A percentile compares a stretch with the other conserved stretches of the same genome.
Evolutionary conservation across 352 stramenopile species (phyloP).

Genomic region (Aphanomyces euteiches): DNA sequence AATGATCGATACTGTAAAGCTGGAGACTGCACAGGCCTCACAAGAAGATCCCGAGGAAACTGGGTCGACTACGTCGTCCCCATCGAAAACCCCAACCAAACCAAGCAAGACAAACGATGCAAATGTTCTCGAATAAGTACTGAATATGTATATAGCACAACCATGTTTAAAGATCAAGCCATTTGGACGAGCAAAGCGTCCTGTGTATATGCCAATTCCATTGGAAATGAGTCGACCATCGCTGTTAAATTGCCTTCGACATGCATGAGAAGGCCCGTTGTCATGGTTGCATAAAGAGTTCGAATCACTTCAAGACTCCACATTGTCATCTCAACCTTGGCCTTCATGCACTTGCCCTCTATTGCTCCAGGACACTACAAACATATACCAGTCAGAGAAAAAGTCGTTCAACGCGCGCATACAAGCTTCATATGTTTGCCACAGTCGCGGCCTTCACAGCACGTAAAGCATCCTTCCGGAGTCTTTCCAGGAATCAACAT

Average conservation of each 20-base stretch:
- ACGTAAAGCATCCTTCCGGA: slow-evolving; percentile 60
- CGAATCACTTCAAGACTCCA: slow-evolving; percentile 72
- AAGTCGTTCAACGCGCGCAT: not conserved
- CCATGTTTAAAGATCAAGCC: slow-evolving; percentile 19
- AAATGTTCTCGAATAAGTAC: not conserved
- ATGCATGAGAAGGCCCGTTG: slow-evolving; percentile 67
- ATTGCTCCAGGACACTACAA: slow-evolving; percentile 47
- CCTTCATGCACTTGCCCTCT: slow-evolving; percentile 59
- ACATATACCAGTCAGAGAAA: not conserved
- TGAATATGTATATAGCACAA: slow-evolving; percentile 1
- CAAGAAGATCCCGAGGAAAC: not conserved
- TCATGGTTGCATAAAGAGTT: slow-evolving; percentile 66
- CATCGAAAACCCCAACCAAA: not conserved
- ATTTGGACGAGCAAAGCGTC: slow-evolving; percentile 55
- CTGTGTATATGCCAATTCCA: slow-evolving; percentile 66
- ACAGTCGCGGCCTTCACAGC: slow-evolving; percentile 62
- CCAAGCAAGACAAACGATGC: not conserved
- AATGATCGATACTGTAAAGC: slow-evolving; percentile 14
- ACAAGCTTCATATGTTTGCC: slow-evolving; percentile 45
- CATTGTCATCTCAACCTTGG: slow-evolving; percentile 52
- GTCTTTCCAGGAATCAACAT: slow-evolving; percentile 75
- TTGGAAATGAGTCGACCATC: slow-evolving; percentile 63
- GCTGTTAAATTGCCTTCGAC: slow-evolving; percentile 74
- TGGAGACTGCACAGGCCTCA: not conserved
- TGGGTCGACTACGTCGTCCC: not conserved